Evolutionary conservation across 2,329 filamentous ascomycete genomes (phyloP).

Genomic region (Simplicillium aogashimaense): DNA sequence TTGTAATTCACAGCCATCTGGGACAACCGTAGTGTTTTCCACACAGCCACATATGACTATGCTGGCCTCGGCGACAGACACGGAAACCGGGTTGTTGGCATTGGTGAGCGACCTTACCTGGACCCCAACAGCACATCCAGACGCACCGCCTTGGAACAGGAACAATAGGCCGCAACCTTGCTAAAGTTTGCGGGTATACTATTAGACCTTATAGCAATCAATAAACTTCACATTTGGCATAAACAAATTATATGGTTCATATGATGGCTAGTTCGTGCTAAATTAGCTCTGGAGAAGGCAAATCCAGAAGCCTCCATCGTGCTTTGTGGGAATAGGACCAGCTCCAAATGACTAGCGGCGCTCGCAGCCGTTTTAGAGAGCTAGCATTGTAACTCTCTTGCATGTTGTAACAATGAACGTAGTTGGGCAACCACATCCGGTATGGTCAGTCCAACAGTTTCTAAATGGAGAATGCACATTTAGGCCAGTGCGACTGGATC

Average conservation of each 20-base stretch:
- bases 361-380: no score
- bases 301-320: no score
- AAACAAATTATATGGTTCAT: no score
- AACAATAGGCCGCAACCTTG: neutral
- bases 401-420: no score
- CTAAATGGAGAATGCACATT: slow-evolving; percentile 7
- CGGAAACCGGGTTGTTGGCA: slow-evolving; percentile 40
- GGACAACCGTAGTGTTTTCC: slow-evolving; percentile 35
- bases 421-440: slow-evolving; percentile 10
- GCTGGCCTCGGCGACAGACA: slow-evolving; percentile 36
- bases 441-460: slow-evolving; percentile 16
- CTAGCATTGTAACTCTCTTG: no score
- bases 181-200: no score
- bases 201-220: no score
- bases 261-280: no score
- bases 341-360: no score
- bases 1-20: neutral
- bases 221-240: no score
- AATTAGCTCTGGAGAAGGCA: no score
- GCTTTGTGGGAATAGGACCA: no score
- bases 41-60: slow-evolving; percentile 49
- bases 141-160: neutral
- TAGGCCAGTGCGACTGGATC: neutral
- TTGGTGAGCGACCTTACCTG: slow-evolving; percentile 43
- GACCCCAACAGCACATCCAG: slow-evolving; percentile 36